Evolutionary conservation across 164 flowering plant species (phyloP).

Genomic region (Tinospora cordifolia): DNA sequence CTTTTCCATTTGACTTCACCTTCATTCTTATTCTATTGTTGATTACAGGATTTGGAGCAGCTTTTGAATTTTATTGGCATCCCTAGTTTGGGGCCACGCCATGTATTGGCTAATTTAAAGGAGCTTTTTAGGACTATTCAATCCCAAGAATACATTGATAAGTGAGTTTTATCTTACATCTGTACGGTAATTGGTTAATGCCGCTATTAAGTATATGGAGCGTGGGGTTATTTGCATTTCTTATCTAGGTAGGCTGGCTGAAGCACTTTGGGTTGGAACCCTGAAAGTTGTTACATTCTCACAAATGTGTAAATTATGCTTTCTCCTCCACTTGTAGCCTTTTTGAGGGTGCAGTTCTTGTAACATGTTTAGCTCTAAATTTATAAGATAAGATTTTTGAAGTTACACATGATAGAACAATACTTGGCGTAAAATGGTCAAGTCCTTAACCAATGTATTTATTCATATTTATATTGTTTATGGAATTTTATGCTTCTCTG

Average conservation of each 20-base stretch:
- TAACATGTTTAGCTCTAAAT: constrained; percentile 6
- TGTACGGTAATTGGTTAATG: constrained; percentile 5
- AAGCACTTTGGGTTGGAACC: constrained; percentile 6
- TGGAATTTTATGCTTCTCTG: neutral
- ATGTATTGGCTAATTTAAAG: constrained; percentile 73
- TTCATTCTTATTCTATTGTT: neutral
- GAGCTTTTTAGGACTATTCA: constrained; percentile 56
- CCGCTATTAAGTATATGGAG: neutral
- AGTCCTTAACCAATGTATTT: neutral
- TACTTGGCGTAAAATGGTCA: neutral
- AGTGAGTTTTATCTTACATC: constrained; percentile 10
- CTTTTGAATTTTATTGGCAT: constrained; percentile 69
- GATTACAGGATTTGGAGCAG: constrained; percentile 80
- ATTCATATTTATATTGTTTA: neutral
- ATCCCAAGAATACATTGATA: constrained; percentile 50
- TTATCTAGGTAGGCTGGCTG: neutral
- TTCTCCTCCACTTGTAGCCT: neutral
- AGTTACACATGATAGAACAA: neutral
- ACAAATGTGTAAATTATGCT: neutral
- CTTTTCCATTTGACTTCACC: neutral
- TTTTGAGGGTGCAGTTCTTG: neutral
- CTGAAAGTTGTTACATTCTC: neutral
- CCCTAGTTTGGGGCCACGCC: constrained; percentile 82
- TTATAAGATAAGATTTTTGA: neutral
- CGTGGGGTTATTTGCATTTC: too few relatives aligned